Evolutionary conservation across 176 grass and related monocot species (phyloP).

Genomic region (Chloris gayana): DNA sequence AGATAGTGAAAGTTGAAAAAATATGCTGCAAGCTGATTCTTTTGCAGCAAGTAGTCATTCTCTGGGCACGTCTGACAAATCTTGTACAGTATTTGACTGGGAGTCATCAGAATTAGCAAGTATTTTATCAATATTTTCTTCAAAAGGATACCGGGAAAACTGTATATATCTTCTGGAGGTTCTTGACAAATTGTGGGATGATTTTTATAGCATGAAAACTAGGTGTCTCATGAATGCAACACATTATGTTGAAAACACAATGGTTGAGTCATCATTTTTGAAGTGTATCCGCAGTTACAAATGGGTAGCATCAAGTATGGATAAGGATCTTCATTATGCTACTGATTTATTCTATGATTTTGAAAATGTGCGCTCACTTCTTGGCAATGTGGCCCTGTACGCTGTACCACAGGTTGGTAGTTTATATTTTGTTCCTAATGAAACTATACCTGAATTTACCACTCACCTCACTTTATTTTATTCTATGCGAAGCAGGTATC

Average conservation of each 20-base stretch:
- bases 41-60: conserved; percentile 21
- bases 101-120: conserved; percentile 75
- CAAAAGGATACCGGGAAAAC: conserved; percentile 59
- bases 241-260: conserved; percentile 44
- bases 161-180: conserved; percentile 86
- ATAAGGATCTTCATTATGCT: conserved; percentile 73
- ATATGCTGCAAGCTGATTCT: conserved; percentile 33
- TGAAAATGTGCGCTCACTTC: conserved; percentile 65
- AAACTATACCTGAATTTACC: background rate
- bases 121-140: conserved; percentile 81
- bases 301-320: conserved; percentile 85
- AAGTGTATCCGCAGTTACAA: conserved; percentile 69
- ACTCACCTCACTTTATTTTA: conserved; percentile 22
- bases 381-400: conserved; percentile 81
- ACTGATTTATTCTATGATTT: conserved; percentile 76
- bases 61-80: conserved; percentile 37
- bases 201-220: conserved; percentile 69
- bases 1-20: conserved; percentile 64
- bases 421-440: conserved; percentile 10
- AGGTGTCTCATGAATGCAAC: conserved; percentile 19
- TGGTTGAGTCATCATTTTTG: conserved; percentile 69
- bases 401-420: conserved; percentile 80
- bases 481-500: conserved; percentile 61
- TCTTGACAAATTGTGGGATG: conserved; percentile 92
- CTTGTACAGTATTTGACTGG: conserved; percentile 70